Conservation (phyloP, 441 rosid genomes). For the Erysimum cheiri region DNA sequence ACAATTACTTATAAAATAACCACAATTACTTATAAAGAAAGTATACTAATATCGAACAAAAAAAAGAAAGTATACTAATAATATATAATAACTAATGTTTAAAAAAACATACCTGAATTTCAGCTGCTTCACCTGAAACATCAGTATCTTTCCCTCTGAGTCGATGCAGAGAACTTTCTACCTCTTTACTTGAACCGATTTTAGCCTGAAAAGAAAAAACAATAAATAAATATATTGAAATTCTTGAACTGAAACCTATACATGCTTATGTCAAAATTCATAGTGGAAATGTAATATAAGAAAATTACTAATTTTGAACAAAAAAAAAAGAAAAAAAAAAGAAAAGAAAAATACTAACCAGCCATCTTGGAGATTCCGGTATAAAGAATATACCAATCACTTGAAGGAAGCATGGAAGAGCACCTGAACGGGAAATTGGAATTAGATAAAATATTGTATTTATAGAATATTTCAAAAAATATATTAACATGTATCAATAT, state of each 20-base stretch:
- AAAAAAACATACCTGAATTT: constrained; percentile 39
- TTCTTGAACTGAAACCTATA: not conserved
- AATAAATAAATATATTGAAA: not conserved
- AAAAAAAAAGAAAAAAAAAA: too few relatives aligned
- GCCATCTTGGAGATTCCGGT: constrained; percentile 81
- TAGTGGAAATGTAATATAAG: not conserved
- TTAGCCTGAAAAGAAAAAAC: constrained; percentile 41
- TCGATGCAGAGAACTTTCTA: constrained; percentile 44
- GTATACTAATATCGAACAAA: not conserved
- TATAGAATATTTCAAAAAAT: constrained; percentile 2
- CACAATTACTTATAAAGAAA: too few relatives aligned
- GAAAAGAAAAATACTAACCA: constrained; percentile 48
- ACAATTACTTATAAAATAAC: too few relatives aligned
- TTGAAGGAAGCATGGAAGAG: constrained; percentile 55
- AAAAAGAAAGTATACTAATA: not conserved
- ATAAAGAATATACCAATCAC: constrained; percentile 51
- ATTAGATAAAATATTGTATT: not conserved
- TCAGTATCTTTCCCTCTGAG: constrained; percentile 50
- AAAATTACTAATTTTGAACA: too few relatives aligned
- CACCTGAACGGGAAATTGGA: constrained; percentile 41
- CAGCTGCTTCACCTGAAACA: constrained; percentile 51
- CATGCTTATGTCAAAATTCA: not conserved
- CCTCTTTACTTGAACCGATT: constrained; percentile 44
- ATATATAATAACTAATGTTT: not conserved
- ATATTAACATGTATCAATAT: not conserved